Base-by-base conservation (phyloP, 2,329 filamentous ascomycete species). In the Fusarium sp. region DNA sequence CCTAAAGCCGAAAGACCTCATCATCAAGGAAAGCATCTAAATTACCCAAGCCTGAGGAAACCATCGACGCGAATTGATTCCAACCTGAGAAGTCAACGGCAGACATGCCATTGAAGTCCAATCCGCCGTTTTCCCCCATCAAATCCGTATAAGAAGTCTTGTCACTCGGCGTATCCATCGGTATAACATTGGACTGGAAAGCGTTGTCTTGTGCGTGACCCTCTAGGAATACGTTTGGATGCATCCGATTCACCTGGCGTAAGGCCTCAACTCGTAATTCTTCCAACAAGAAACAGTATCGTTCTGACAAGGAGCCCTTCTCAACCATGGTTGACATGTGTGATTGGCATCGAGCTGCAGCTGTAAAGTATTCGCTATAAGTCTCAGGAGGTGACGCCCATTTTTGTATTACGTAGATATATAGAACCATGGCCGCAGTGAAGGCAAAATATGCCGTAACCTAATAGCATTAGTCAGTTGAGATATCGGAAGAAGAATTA, bases 361-460 rank as follows among this genome's bases (percentile, higher is more conserved):
- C 73, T 25, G 63, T 51, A 25, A 77, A 70, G 11, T 77, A 74
- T 9, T 56, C 66, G 4, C 59, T 64, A 2, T 77, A 77, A 0
- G 68, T 56, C 15, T 76, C 72, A 4, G 72, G 72, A 1, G 75
- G 65, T 0, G 72, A 75, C 10, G 72, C 70, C 51, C 73, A 66
- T 41, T 77, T 73, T 16, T 77, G 75, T 3, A 77, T 77, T 4
- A 77, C 75, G 4, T 77, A 77, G 51, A 77, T 75, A 21, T 77
- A 76, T 3, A 77, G 70, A 6, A 77, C 66, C 38, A 77, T 76
- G 2, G 74, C 70, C 7, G 75, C 75, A 1, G 75, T 77, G 7
- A 77, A 77, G 3, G 75, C 75, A 51, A 77, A 77, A 18, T 77
- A 77, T 12, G 72, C 72, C 4, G 75, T 77, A 11, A 77, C 74